Evolutionary conservation across 2,329 filamentous ascomycete species (phyloP).

Genomic region (Fusarium goolgardi): DNA sequence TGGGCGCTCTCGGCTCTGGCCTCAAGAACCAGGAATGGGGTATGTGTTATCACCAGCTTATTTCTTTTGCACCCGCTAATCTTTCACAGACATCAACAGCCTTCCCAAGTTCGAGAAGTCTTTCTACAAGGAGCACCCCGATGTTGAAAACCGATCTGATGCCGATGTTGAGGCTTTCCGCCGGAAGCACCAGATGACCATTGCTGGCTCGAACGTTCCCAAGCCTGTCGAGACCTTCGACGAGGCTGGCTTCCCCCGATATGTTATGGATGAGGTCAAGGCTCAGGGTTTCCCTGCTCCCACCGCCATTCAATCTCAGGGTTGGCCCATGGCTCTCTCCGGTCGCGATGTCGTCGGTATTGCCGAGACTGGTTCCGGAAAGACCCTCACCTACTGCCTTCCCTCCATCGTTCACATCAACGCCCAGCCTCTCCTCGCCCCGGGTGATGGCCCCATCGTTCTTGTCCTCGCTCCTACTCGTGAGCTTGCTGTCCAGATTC

Average conservation of each 20-base stretch:
- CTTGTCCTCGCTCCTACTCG: constrained; percentile 95
- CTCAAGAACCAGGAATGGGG: constrained; percentile 92
- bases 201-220: constrained; percentile 83
- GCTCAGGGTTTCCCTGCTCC: constrained; percentile 94
- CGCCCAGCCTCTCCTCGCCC: constrained; percentile 93
- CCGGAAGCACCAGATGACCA: constrained; percentile 83
- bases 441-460: constrained; percentile 95
- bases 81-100: constrained; percentile 72
- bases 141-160: constrained; percentile 77
- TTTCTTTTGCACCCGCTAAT: constrained; percentile 47
- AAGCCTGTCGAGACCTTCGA: constrained; percentile 97
- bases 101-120: constrained; percentile 99
- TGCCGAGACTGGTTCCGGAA: constrained; percentile 98
- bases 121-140: constrained; percentile 96
- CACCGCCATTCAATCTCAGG: constrained; percentile 97
- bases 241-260: constrained; percentile 95
- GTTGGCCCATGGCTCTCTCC: constrained; percentile 98
- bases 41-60: constrained; percentile 62
- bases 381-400: constrained; percentile 98
- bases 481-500: constrained; percentile 98
- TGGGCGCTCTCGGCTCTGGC: constrained; percentile 89
- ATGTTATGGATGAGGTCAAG: constrained; percentile 99
- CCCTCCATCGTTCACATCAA: constrained; percentile 99
- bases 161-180: constrained; percentile 91
- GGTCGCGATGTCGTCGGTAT: constrained; percentile 99